Base-by-base conservation (phyloP, 176 grass and related monocot species). In the Carex parvula region DNA sequence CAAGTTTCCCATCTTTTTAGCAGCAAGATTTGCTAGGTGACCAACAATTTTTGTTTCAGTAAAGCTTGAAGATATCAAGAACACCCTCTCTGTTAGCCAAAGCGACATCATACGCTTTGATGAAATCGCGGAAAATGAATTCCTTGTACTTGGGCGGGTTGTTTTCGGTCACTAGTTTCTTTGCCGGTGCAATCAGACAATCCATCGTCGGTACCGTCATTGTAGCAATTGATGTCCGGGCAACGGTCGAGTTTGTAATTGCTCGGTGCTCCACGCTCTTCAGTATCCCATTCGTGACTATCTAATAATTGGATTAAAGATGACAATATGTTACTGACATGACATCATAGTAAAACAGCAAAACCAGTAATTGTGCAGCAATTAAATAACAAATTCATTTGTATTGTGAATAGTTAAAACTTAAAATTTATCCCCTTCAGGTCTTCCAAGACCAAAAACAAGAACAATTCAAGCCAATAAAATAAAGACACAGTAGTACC, bases 211-310 rank as follows among this genome's bases (percentile, higher is more conserved):
- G 83, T 64, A 81, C 50, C 9, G 54, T 62, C 24, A 85, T 53
- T 3, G 87, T 82, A 22, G 83, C 83, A 15, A 89, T 37, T 7
- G 78, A 85, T 46, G 74, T 89, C 42, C 83, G 21, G 29, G 74
- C 59, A 16, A 21, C 55, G 32, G 18, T 37, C 3, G 87, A 66
- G 66, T 89, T 89, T 4, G 87, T 89, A 50, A 82, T 32, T 4
- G 83, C 83, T 46, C 65, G 87, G 56, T 85, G 87, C 78, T 85
- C 87, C 24, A 89, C 77, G 63, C 87, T 85, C 77, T 78, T 89
- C 17, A 85, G 64, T 64, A 85, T 54, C 54, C 83, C 87, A 33
- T 88, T 88, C 13, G 72, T 80, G 32, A 88, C 55, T 58, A 88
- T 88, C 87, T 80, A 61, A 53, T 29, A 80, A 88, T 79, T 79